Evolutionary conservation across 495 filamentous ascomycete genomes (phyloP).

Genomic region (Paragyromitra xinjiangensis): DNA sequence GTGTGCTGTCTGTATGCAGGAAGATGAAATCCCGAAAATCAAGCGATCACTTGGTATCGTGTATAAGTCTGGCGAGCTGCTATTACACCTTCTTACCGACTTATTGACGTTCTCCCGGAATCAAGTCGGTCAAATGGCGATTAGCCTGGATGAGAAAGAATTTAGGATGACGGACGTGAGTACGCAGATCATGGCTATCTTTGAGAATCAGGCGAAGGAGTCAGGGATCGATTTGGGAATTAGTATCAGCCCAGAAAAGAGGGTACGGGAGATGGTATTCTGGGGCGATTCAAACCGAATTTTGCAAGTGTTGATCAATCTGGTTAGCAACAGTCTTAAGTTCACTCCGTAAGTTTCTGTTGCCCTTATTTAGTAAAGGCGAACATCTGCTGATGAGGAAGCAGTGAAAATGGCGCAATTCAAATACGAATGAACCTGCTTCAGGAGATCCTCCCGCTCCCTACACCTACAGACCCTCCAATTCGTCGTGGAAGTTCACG

Average conservation of each 20-base stretch:
- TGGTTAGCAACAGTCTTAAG: constrained; percentile 91
- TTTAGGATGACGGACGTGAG: constrained; percentile 82
- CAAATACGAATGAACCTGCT: constrained; percentile 76
- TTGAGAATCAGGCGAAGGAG: constrained; percentile 86
- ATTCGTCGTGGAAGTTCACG: constrained; percentile 60
- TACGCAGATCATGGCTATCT: constrained; percentile 81
- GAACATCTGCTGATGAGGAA: constrained; percentile 21
- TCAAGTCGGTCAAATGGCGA: constrained; percentile 79
- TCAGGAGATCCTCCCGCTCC: constrained; percentile 63
- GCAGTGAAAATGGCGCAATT: constrained; percentile 70
- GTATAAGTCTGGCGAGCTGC: constrained; percentile 87
- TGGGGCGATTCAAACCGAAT: constrained; percentile 94
- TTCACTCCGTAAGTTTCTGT: constrained; percentile 72
- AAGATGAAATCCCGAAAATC: constrained; percentile 77
- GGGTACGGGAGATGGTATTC: constrained; percentile 65
- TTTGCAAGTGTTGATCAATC: constrained; percentile 75
- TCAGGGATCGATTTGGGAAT: constrained; percentile 75
- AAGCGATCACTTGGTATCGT: constrained; percentile 84
- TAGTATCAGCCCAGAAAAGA: constrained; percentile 68
- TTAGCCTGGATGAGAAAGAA: constrained; percentile 77
- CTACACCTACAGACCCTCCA: constrained; percentile 54
- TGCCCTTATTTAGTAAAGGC: neutral
- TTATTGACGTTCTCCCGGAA: constrained; percentile 92
- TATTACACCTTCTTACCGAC: constrained; percentile 89
- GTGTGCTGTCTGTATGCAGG: constrained; percentile 90